Conservation (phyloP, 2,329 filamentous ascomycete species). For the Parasarocladium wereldwijsianum region DNA sequence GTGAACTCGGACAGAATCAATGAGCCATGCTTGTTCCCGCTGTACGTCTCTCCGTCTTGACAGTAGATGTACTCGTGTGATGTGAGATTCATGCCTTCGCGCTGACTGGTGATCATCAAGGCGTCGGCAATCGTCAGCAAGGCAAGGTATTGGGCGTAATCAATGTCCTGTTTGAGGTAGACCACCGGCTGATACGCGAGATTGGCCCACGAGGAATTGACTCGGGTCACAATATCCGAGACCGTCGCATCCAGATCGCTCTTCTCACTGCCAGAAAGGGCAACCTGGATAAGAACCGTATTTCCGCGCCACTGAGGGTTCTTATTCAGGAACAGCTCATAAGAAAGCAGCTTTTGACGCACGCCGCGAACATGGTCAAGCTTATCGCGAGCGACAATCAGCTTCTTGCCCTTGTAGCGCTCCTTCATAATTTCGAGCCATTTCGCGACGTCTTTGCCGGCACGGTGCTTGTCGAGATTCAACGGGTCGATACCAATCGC, state of each 20-base stretch:
- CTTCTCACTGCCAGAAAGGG: slow-evolving; percentile 79
- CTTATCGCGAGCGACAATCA: slow-evolving; percentile 90
- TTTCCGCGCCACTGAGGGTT: slow-evolving; percentile 81
- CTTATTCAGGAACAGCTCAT: slow-evolving; percentile 86
- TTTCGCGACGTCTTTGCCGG: slow-evolving; percentile 55
- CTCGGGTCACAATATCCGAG: slow-evolving; percentile 84
- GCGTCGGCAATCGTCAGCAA: slow-evolving; percentile 80
- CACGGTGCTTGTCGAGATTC: slow-evolving; percentile 55
- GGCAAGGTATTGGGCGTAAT: slow-evolving; percentile 85
- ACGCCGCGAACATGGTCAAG: slow-evolving; percentile 86
- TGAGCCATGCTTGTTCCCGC: slow-evolving; percentile 68
- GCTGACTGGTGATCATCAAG: slow-evolving; percentile 86
- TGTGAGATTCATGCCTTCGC: slow-evolving; percentile 94
- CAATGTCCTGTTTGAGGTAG: slow-evolving; percentile 89
- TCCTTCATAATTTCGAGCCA: slow-evolving; percentile 74
- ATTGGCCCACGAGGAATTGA: slow-evolving; percentile 84
- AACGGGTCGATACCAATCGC: slow-evolving; percentile 86
- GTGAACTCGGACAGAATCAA: slow-evolving; percentile 93
- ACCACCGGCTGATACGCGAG: slow-evolving; percentile 85
- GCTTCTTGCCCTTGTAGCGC: slow-evolving; percentile 72
- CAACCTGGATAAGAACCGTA: slow-evolving; percentile 86
- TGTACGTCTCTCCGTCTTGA: slow-evolving; percentile 62
- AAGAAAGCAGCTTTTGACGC: slow-evolving; percentile 81
- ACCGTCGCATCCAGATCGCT: slow-evolving; percentile 76
- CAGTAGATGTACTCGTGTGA: slow-evolving; percentile 90